A percentile compares a stretch with the other conserved stretches of the same genome.
phyloP scores from a whole-genome alignment of 1,284 basidiomycete species.

The Agroathelia rolfsii region DNA sequence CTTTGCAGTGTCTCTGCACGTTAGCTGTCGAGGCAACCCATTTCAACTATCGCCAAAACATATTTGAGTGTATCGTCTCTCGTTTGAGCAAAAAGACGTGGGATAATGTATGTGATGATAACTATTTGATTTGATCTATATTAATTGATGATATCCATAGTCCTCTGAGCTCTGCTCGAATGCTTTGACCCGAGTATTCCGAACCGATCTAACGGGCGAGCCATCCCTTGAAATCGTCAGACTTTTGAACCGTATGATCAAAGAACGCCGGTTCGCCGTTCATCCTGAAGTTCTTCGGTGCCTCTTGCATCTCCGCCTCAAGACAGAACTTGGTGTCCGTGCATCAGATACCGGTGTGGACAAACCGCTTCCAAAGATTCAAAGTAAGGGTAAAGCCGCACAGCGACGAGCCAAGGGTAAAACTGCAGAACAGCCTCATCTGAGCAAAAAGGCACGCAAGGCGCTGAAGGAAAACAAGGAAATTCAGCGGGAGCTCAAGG shows the following conservation, averaged over 20 bases:
- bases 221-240: constrained; percentile 86
- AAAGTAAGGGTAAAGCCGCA: constrained; percentile 41
- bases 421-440: constrained; percentile 52
- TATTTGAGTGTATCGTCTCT: constrained; percentile 83
- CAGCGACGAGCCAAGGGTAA: constrained; percentile 46
- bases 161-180: constrained; percentile 76
- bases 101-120: constrained; percentile 57
- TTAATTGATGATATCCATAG: constrained; percentile 22
- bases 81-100: constrained; percentile 80
- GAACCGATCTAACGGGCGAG: constrained; percentile 67
- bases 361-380: constrained; percentile 31
- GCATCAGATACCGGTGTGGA: constrained; percentile 60
- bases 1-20: constrained; percentile 82
- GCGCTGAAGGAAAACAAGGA: constrained; percentile 75
- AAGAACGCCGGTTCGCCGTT: constrained; percentile 85
- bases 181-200: constrained; percentile 76
- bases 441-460: constrained; percentile 85
- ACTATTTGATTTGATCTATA: constrained; percentile 8
- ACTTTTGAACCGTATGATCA: constrained; percentile 91
- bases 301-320: constrained; percentile 79
- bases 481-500: constrained; percentile 82
- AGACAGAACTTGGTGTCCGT: constrained; percentile 77
- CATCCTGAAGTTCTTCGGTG: constrained; percentile 85
- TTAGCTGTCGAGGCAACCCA: constrained; percentile 80
- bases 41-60: constrained; percentile 95